phyloP scores from a whole-genome alignment of 2,329 filamentous ascomycete species.

The Boeremia lycopersici region DNA sequence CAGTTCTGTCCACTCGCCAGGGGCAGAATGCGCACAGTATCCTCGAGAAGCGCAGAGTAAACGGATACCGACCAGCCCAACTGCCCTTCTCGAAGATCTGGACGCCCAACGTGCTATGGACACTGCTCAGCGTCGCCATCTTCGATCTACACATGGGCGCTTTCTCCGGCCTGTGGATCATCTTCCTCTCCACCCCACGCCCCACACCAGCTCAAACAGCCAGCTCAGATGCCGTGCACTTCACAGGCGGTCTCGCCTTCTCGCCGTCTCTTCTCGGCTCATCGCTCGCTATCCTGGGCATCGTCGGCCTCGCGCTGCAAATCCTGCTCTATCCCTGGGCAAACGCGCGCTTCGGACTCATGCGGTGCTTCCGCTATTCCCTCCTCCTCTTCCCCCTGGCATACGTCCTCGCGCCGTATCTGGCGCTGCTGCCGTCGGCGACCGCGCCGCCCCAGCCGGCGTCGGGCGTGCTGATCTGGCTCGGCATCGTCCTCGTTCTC shows the following conservation, averaged over 20 bases:
- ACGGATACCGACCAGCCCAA: constrained; percentile 18
- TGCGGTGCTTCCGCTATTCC: constrained; percentile 71
- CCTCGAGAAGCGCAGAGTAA: not conserved
- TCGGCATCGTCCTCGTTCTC: constrained; percentile 67
- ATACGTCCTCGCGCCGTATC: constrained; percentile 72
- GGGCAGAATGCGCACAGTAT: not conserved
- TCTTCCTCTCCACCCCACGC: constrained; percentile 76
- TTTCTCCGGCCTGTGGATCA: constrained; percentile 77
- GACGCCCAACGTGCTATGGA: constrained; percentile 61
- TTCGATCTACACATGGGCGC: constrained; percentile 75
- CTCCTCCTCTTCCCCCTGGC: constrained; percentile 73
- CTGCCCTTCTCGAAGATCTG: constrained; percentile 58
- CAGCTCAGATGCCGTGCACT: constrained; percentile 55
- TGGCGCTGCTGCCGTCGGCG: constrained; percentile 68
- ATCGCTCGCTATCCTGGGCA: constrained; percentile 76
- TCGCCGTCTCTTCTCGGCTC: constrained; percentile 73
- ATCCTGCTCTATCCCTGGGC: constrained; percentile 73
- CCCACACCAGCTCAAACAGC: constrained; percentile 40
- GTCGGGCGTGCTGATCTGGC: constrained; percentile 66
- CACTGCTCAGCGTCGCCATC: constrained; percentile 68
- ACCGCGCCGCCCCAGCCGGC: constrained; percentile 56
- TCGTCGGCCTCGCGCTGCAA: constrained; percentile 76
- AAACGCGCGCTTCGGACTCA: constrained; percentile 69
- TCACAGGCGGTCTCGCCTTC: constrained; percentile 76
- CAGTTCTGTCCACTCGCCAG: not conserved